Percentiles rank a stretch among this genome's conserved stretches.
Evolutionary conservation across 2,329 filamentous ascomycete genomes (phyloP).

Genomic region (Pseudocercospora vitis): DNA sequence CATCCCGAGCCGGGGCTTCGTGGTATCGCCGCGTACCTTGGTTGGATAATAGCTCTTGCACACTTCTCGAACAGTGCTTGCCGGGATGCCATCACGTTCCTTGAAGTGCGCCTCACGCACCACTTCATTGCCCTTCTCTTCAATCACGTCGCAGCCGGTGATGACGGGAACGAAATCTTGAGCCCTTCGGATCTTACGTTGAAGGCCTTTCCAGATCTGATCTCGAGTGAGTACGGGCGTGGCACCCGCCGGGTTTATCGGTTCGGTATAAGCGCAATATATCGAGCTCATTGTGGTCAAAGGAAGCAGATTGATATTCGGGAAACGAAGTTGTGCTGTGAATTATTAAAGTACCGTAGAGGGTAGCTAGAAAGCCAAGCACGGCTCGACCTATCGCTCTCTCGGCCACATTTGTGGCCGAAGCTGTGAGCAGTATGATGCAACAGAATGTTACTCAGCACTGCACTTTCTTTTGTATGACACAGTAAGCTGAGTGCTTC

Average conservation of each 20-base stretch:
- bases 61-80: conserved; percentile 39
- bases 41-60: conserved; percentile 42
- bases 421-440: no score
- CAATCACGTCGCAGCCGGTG: conserved; percentile 42
- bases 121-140: conserved; percentile 40
- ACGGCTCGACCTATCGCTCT: no score
- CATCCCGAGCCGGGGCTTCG: background rate
- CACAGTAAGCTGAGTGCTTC: no score
- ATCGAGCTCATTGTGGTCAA: no score
- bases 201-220: conserved; percentile 47
- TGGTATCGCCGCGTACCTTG: conserved; percentile 41
- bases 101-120: conserved; percentile 44
- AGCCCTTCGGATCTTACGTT: conserved; percentile 48
- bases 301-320: no score
- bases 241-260: conserved; percentile 46
- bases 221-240: conserved; percentile 40
- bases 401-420: no score
- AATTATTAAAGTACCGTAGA: no score
- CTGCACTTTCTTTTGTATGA: no score
- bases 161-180: conserved; percentile 51
- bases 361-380: no score
- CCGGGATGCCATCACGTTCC: conserved; percentile 33
- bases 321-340: no score
- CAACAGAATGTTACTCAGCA: no score
- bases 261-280: conserved; percentile 46